Conservation (phyloP, 257 asterid species). For the Mentha longifolia region DNA sequence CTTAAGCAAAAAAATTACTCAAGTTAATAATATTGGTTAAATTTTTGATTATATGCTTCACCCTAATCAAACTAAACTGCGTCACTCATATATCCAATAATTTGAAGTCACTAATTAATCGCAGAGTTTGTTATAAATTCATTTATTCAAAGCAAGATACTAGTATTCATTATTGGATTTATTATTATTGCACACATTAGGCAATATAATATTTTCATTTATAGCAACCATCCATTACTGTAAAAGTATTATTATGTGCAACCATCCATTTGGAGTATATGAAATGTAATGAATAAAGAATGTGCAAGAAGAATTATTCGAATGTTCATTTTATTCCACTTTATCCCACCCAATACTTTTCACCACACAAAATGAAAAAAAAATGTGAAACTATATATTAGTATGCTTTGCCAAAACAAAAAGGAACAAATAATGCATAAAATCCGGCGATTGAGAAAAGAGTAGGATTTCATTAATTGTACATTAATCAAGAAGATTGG, state of each 20-base stretch:
- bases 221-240: too few species aligned
- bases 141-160: not conserved
- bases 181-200: not conserved
- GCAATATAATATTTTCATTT: not conserved
- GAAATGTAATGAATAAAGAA: not conserved
- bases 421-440: not conserved
- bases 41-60: too few species aligned
- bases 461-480: not conserved
- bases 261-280: too few species aligned
- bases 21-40: too few species aligned
- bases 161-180: not conserved
- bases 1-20: too few species aligned
- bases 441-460: not conserved
- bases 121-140: not conserved
- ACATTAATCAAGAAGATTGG: not conserved
- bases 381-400: not conserved
- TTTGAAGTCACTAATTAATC: not conserved
- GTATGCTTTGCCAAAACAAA: not conserved
- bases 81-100: not conserved
- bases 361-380: not conserved
- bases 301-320: not conserved
- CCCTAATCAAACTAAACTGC: not conserved
- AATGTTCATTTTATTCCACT: conserved; percentile 11
- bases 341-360: not conserved
- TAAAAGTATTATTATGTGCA: too few species aligned